phyloP scores from a whole-genome alignment of 2,329 filamentous ascomycete genomes.

The Microdochium paspali region DNA sequence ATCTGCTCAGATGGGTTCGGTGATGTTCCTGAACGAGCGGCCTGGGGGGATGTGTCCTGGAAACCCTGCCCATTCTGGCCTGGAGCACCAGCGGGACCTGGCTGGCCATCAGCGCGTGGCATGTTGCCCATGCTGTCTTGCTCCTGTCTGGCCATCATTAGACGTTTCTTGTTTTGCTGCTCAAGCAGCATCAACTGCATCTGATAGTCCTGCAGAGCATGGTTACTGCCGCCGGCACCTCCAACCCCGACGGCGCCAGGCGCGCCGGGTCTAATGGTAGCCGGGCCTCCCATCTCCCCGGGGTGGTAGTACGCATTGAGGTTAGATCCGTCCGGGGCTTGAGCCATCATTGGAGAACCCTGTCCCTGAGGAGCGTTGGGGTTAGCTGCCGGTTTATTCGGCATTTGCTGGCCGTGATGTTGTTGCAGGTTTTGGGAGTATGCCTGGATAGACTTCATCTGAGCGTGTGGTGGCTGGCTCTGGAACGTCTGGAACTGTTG shows the following conservation, averaged over 20 bases:
- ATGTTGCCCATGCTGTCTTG: slow-evolving; percentile 55
- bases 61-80: slow-evolving; percentile 54
- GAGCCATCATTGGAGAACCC: slow-evolving; percentile 73
- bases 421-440: slow-evolving; percentile 80
- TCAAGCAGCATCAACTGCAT: slow-evolving; percentile 84
- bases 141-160: slow-evolving; percentile 75
- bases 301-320: slow-evolving; percentile 55
- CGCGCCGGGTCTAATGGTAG: slow-evolving; percentile 47
- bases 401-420: slow-evolving; percentile 75
- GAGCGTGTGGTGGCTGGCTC: slow-evolving; percentile 46
- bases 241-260: slow-evolving; percentile 33
- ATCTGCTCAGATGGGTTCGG: slow-evolving; percentile 72
- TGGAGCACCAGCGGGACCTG: slow-evolving; percentile 32
- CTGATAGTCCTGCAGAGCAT: slow-evolving; percentile 78
- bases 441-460: slow-evolving; percentile 78
- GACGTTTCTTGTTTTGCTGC: slow-evolving; percentile 78
- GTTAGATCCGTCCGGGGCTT: slow-evolving; percentile 55
- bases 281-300: slow-evolving; percentile 46
- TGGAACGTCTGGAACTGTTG: slow-evolving; percentile 63
- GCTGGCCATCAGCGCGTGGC: slow-evolving; percentile 39
- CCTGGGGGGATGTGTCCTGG: slow-evolving; percentile 62
- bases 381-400: slow-evolving; percentile 40
- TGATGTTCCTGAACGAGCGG: slow-evolving; percentile 59
- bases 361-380: slow-evolving; percentile 61
- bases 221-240: slow-evolving; percentile 53